These are phyloP conservation scores for Canariomyces notabilis DNA, from an alignment of 2,329 filamentous ascomycete species.

Conservation along the genomic window DNA sequence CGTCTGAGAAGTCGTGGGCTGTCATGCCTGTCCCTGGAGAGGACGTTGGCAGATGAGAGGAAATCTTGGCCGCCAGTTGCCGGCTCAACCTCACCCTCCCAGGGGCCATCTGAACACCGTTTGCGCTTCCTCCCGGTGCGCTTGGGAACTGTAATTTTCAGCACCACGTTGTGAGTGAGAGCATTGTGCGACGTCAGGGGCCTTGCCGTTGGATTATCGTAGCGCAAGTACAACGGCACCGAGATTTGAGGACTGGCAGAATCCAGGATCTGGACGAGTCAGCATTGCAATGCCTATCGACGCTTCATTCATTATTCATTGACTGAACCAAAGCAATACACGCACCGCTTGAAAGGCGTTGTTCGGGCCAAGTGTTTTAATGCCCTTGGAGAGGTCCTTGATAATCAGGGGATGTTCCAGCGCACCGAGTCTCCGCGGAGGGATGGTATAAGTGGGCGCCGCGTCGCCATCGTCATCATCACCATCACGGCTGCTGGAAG, in stretches of 20 bases:
- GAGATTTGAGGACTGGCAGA: slow-evolving; percentile 42
- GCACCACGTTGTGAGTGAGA: slow-evolving; percentile 73
- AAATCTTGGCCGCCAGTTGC: slow-evolving; percentile 21
- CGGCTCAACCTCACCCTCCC: slow-evolving; percentile 41
- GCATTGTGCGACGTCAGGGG: slow-evolving; percentile 73
- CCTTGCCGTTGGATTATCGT: slow-evolving; percentile 72
- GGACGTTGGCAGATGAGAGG: slow-evolving; percentile 28
- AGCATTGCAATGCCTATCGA: neutral
- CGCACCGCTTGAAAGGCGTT: slow-evolving; percentile 36
- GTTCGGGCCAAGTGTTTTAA: slow-evolving; percentile 37
- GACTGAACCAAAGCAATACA: too few relatives aligned
- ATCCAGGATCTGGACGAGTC: slow-evolving; percentile 39
- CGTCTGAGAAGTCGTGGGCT: slow-evolving; percentile 52
- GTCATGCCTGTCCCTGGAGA: slow-evolving; percentile 45
- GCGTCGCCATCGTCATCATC: slow-evolving; percentile 17
- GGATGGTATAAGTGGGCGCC: slow-evolving; percentile 36
- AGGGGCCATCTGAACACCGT: slow-evolving; percentile 66
- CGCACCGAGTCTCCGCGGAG: slow-evolving; percentile 35
- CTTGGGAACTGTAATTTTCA: slow-evolving; percentile 83
- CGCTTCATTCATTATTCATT: too few relatives aligned
- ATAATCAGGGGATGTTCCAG: slow-evolving; percentile 42
- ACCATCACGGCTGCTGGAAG: slow-evolving; percentile 1
- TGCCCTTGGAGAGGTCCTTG: slow-evolving; percentile 37
- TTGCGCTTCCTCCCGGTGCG: slow-evolving; percentile 83
- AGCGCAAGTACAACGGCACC: slow-evolving; percentile 69